Evolutionary conservation across 2,329 filamentous ascomycete species (phyloP), one percentile per base, ranked within the genome.

Genomic region (Aspergillus viridinutans): DNA sequence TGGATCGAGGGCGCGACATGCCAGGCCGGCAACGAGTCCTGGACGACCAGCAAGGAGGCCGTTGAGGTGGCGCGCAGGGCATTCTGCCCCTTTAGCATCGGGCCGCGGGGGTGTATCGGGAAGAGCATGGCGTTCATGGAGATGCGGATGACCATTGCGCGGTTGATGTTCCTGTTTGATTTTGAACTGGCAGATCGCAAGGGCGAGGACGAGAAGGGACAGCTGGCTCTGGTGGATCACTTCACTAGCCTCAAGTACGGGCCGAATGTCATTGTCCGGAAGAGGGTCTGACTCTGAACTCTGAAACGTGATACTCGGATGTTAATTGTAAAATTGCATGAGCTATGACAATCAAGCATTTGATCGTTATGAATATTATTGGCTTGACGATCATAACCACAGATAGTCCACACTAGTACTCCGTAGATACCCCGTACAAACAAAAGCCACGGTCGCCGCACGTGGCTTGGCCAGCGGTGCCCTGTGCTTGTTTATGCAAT

Each of bases 81-180:
- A 0, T 93, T 90, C 73, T 90, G 87, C 60, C 88, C 90, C 7
- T 78, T 78, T 52, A 74, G 71, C 45, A 72, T 77, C 40, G 76
- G 76, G 0, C 73, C 72, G 1, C 69, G 75, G 1, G 74, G 74
- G 1, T 78, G 76, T 53, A 72, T 76, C 57, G 76, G 75, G 4
- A 77, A 77, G 62, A 70, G 70, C 42, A 70, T 78, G 71, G 76
- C 76, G 2, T 69, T 76, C 50, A 72, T 76, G 67, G 75, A 78
- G 58, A 70, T 77, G 66, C 65, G 67, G n/a, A 54, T 75, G 52
- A 74, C 73, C 7, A 55, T 77, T 47, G 74, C 74, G 14, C 67
- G 68, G 29, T 52, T 76, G 56, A 57, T 76, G 35, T 77, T 73
- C 62, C 63, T 72, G 21, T 75, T 74, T 64, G 75, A 77, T 55